phyloP scores from a whole-genome alignment of 768 basidiomycete species.

The Mycena indigotica region DNA sequence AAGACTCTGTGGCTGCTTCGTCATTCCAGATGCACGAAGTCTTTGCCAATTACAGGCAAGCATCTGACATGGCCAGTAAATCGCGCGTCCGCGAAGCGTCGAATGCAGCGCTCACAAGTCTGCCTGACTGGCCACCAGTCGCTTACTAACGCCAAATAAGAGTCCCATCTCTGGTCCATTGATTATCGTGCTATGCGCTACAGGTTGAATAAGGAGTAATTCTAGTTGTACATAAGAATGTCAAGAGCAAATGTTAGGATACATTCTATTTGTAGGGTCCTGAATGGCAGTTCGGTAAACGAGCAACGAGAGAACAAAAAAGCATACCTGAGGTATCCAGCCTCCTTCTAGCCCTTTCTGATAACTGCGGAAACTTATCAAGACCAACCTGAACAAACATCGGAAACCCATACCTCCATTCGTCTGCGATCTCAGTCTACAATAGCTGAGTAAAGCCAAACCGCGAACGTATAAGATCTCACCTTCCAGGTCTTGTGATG shows the following conservation, averaged over 20 bases:
- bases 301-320: background rate
- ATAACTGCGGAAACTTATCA: slow-evolving; percentile 63
- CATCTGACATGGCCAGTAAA: slow-evolving; percentile 70
- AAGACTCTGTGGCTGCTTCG: slow-evolving; percentile 69
- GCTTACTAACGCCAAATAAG: slow-evolving; percentile 30
- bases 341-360: slow-evolving; percentile 71
- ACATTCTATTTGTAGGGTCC: slow-evolving; percentile 65
- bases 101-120: slow-evolving; percentile 67
- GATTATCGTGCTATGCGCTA: slow-evolving; percentile 1
- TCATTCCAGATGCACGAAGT: slow-evolving; percentile 80
- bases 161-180: slow-evolving; percentile 15
- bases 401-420: slow-evolving; percentile 16
- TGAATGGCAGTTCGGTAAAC: slow-evolving; percentile 6
- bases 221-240: too few relatives aligned
- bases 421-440: slow-evolving; percentile 14
- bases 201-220: slow-evolving; percentile 13
- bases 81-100: slow-evolving; percentile 75
- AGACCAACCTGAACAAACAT: background rate
- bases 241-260: slow-evolving; percentile 63
- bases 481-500: slow-evolving; percentile 86
- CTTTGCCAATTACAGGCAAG: slow-evolving; percentile 70
- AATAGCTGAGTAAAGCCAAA: background rate
- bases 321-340: slow-evolving; percentile 60
- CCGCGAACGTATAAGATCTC: slow-evolving; percentile 13
- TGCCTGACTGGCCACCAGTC: slow-evolving; percentile 76